Evolutionary conservation across 2,329 filamentous ascomycete species (phyloP).

Genomic region (Fusarium nelsonii): DNA sequence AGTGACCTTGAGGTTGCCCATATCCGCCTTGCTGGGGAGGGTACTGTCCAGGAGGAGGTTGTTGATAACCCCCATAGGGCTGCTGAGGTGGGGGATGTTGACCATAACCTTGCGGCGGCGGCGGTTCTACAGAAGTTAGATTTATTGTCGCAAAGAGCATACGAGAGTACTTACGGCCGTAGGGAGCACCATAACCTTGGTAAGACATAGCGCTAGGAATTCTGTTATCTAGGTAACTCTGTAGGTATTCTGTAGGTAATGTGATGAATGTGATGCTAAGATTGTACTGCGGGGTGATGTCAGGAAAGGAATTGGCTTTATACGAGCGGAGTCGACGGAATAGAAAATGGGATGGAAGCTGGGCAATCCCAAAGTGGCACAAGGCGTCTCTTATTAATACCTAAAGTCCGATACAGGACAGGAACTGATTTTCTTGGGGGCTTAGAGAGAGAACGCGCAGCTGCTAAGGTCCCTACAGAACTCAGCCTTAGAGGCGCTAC

Average conservation of each 20-base stretch:
- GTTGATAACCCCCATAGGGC: conserved; percentile 53
- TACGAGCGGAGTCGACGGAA: conserved; percentile 17
- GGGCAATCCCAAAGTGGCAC: conserved; percentile 16
- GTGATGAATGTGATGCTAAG: conserved; percentile 7
- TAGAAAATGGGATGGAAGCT: conserved; percentile 10
- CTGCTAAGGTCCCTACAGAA: conserved; percentile 10
- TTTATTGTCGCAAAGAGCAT: conserved; percentile 1
- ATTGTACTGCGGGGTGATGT: conserved; percentile 27
- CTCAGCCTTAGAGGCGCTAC: conserved; percentile 40
- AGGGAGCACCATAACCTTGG: conserved; percentile 50
- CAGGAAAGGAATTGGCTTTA: conserved; percentile 18
- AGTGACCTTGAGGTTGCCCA: conserved; percentile 52
- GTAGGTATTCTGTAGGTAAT: neutral
- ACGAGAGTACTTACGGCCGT: conserved; percentile 53
- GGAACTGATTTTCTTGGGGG: conserved; percentile 13
- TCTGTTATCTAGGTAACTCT: neutral
- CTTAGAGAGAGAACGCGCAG: conserved; percentile 28
- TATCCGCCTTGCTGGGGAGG: conserved; percentile 52
- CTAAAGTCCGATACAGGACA: conserved; percentile 1
- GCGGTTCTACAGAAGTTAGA: conserved; percentile 42
- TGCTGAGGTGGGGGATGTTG: conserved; percentile 50
- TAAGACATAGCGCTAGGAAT: conserved; percentile 53
- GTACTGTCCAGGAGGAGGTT: conserved; percentile 50
- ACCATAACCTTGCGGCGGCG: conserved; percentile 57
- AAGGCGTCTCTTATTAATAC: conserved; percentile 32